Evolutionary conservation across 495 filamentous ascomycete species (phyloP).

Genomic region (Penicillium herquei): DNA sequence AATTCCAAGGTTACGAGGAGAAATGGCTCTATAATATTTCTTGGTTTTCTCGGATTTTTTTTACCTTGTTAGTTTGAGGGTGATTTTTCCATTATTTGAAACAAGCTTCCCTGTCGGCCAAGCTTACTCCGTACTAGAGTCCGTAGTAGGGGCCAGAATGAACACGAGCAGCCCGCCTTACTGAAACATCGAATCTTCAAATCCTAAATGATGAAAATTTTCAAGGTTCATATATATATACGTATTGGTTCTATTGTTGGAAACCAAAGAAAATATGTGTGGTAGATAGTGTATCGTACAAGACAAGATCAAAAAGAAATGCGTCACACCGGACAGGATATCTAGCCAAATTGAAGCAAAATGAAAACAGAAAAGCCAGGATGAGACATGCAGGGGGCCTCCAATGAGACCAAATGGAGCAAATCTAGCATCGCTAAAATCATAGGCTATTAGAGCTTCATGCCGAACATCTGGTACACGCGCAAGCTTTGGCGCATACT

Average conservation of each 20-base stretch:
- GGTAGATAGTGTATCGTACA: constrained; percentile 16
- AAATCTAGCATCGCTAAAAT: background rate
- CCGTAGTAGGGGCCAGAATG: no score
- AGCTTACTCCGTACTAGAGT: no score
- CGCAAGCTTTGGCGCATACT: constrained; percentile 90
- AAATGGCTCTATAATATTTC: no score
- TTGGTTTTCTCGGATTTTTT: no score
- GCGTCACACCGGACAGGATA: constrained; percentile 22
- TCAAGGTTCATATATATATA: no score
- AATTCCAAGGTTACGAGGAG: no score
- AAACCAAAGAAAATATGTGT: constrained; percentile 6
- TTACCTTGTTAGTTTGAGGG: no score
- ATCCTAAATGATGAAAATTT: no score
- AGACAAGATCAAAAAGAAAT: constrained; percentile 16
- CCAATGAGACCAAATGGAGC: background rate
- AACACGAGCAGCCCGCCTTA: no score
- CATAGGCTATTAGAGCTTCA: constrained; percentile 74
- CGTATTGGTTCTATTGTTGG: background rate
- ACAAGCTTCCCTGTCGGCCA: no score
- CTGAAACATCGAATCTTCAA: no score
- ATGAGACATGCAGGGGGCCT: background rate
- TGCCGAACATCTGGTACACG: constrained; percentile 87
- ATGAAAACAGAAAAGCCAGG: constrained; percentile 3
- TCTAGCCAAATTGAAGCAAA: constrained; percentile 11
- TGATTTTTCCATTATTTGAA: no score